These are phyloP conservation scores for Medicago arabica DNA, from an alignment of 306 rosid genomes.

Conservation along the genomic window DNA sequence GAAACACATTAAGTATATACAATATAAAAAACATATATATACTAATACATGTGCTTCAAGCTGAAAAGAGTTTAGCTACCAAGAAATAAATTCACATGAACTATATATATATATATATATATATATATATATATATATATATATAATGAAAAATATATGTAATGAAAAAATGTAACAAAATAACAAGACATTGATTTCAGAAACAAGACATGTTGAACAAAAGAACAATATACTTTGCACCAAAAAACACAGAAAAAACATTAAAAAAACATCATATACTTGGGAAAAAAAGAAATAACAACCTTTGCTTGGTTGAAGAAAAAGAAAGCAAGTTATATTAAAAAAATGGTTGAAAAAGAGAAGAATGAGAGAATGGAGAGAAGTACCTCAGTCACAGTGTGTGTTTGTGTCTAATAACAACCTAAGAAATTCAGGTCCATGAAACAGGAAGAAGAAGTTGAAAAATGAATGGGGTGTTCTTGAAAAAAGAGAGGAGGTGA, in stretches of 20 bases:
- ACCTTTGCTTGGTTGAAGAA: neutral
- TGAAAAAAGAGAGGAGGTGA: conserved; percentile 34
- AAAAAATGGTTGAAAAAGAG: neutral
- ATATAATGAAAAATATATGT: neutral
- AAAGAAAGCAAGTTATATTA: neutral
- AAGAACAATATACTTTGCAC: neutral
- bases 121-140: too few relatives aligned
- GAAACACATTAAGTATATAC: neutral
- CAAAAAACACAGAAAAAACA: conserved; percentile 11
- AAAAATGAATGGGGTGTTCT: conserved; percentile 17
- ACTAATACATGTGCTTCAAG: neutral
- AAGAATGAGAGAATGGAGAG: neutral
- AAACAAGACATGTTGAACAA: neutral
- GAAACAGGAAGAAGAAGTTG: conserved; percentile 31
- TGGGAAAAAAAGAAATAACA: neutral
- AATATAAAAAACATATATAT: conserved; percentile 4
- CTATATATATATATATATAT: neutral
- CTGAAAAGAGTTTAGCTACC: neutral
- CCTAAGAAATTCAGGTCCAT: conserved; percentile 25
- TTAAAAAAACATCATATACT: neutral
- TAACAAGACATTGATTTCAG: neutral
- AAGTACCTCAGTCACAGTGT: neutral
- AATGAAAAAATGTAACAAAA: neutral
- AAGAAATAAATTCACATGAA: neutral
- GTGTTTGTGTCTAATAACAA: neutral